Conservation (phyloP, 352 stramenopile genomes). For the Phytophthora agathidicida region DNA sequence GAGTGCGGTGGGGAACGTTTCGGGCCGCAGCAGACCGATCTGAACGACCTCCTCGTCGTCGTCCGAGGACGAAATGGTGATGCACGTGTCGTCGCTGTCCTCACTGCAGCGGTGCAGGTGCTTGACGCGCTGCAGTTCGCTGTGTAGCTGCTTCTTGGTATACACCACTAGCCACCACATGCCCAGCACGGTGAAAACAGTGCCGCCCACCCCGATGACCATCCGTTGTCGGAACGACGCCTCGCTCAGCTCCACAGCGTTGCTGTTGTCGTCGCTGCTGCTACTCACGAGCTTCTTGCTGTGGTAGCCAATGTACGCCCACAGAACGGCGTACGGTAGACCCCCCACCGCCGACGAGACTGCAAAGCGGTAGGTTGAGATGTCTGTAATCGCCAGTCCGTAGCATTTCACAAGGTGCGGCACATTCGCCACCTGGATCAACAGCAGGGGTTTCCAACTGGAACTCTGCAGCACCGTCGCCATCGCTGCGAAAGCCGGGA, state of each 20-base stretch:
- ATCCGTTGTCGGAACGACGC: constrained; percentile 31
- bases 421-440: constrained; percentile 76
- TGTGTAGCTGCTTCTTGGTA: constrained; percentile 50
- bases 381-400: constrained; percentile 69
- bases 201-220: constrained; percentile 35
- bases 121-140: constrained; percentile 39
- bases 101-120: constrained; percentile 33
- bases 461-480: constrained; percentile 58
- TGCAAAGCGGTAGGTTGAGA: constrained; percentile 58
- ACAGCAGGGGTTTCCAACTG: constrained; percentile 74
- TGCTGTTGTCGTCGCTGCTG: constrained; percentile 11
- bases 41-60: constrained; percentile 32
- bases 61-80: constrained; percentile 36
- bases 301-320: constrained; percentile 69
- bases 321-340: constrained; percentile 60
- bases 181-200: constrained; percentile 42
- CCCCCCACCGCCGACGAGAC: constrained; percentile 62
- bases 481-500: constrained; percentile 57
- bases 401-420: constrained; percentile 81
- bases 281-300: constrained; percentile 49
- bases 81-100: constrained; percentile 35
- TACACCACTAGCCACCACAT: constrained; percentile 64
- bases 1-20: constrained; percentile 25
- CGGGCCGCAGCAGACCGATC: constrained; percentile 14
- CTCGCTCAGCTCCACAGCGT: constrained; percentile 14